These are phyloP conservation scores for Fraxinus nigra DNA, from an alignment of 305 asterid genomes.

Conservation along the genomic window DNA sequence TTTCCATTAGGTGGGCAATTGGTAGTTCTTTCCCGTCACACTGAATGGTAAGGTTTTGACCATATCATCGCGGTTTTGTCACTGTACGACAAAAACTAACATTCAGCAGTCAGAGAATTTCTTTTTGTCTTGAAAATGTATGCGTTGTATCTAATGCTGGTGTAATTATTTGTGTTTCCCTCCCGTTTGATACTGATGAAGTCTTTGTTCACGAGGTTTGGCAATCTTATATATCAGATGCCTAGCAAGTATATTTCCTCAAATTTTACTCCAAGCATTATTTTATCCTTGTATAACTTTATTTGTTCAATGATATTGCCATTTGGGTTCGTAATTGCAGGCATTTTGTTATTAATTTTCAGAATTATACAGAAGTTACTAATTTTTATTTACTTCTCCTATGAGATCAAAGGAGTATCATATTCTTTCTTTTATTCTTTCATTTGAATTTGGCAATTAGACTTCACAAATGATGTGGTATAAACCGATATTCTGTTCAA, in stretches of 20 bases:
- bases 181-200: constrained; percentile 1
- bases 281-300: not conserved
- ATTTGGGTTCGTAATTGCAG: not conserved
- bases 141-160: constrained; percentile 10
- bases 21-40: not conserved
- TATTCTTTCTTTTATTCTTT: not conserved
- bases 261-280: constrained; percentile 6
- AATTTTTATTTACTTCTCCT: constrained; percentile 10
- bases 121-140: not conserved
- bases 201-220: not conserved
- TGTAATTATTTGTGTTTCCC: not conserved
- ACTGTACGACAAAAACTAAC: not conserved
- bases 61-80: not conserved
- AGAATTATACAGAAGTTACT: not conserved
- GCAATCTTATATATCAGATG: not conserved
- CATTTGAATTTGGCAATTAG: constrained; percentile 16
- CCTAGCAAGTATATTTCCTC: constrained; percentile 1
- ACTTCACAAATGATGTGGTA: constrained; percentile 7
- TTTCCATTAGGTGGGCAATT: constrained; percentile 1
- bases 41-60: not conserved
- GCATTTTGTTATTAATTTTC: not conserved
- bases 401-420: constrained; percentile 4
- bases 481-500: constrained; percentile 15
- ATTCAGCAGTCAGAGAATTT: not conserved
- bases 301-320: not conserved